Evolutionary conservation across 371 early-diverging fungal genomes (phyloP).

Genomic region (Zychaea mexicana): DNA sequence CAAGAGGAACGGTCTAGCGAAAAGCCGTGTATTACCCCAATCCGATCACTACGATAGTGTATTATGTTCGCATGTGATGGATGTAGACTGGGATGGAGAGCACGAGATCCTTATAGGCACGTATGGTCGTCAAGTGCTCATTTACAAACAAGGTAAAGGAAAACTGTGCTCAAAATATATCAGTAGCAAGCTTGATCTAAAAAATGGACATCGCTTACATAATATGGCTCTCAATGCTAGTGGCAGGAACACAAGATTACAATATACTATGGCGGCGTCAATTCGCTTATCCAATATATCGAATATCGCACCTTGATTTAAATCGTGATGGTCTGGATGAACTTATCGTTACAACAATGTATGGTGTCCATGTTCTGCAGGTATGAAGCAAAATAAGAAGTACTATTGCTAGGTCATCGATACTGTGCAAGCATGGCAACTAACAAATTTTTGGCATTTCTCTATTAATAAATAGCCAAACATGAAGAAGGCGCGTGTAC

Average conservation of each 20-base stretch:
- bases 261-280: conserved; percentile 68
- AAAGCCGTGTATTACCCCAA: conserved; percentile 49
- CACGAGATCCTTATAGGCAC: conserved; percentile 75
- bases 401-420: neutral
- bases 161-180: too few species aligned
- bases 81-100: conserved; percentile 75
- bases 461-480: too few species aligned
- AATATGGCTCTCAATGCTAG: conserved; percentile 22
- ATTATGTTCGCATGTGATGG: conserved; percentile 71
- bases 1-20: conserved; percentile 41
- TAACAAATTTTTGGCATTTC: neutral
- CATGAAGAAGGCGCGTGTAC: conserved; percentile 44
- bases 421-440: too few species aligned
- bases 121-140: conserved; percentile 71
- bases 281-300: conserved; percentile 74
- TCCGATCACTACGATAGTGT: conserved; percentile 68
- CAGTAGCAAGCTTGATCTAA: too few species aligned
- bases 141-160: conserved; percentile 68
- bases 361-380: conserved; percentile 73
- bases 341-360: conserved; percentile 70
- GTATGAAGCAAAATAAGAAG: conserved; percentile 23
- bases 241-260: conserved; percentile 50
- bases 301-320: conserved; percentile 66
- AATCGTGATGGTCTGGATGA: conserved; percentile 76
- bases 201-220: too few species aligned